Percentiles rank a stretch among this genome's conserved stretches.
These are phyloP conservation scores for Drosera capensis DNA, from an alignment of 148 eudicot genomes.

Conservation along the genomic window DNA sequence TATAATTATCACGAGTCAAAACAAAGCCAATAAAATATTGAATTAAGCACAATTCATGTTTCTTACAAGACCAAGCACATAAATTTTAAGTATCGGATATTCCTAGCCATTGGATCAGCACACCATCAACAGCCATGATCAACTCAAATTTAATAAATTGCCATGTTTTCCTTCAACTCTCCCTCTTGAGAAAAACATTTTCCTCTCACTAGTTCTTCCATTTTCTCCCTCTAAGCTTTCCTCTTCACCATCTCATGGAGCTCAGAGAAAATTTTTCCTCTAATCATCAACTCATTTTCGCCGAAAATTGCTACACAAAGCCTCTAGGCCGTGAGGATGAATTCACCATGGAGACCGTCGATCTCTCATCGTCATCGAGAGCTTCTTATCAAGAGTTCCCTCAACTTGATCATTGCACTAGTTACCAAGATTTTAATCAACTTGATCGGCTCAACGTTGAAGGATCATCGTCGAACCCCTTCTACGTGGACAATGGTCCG, in stretches of 20 bases:
- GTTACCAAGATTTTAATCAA: too few relatives aligned
- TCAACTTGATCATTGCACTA: conserved; percentile 35
- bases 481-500: conserved; percentile 14
- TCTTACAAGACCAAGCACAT: too few relatives aligned
- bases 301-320: conserved; percentile 12
- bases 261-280: conserved; percentile 17
- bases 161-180: conserved; percentile 1
- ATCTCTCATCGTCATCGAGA: conserved; percentile 11
- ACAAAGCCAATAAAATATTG: too few relatives aligned
- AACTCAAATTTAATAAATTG: conserved; percentile 7
- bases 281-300: conserved; percentile 6
- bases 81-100: conserved; percentile 1
- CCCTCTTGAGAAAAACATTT: conserved; percentile 11
- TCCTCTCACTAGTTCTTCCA: conserved; percentile 8
- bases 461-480: conserved; percentile 24
- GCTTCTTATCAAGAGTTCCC: conserved; percentile 27
- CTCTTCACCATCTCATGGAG: conserved; percentile 6
- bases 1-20: too few relatives aligned
- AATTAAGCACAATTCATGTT: too few relatives aligned
- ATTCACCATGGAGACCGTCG: conserved; percentile 16
- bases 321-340: conserved; percentile 10
- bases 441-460: conserved; percentile 14
- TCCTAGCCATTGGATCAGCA: conserved; percentile 13
- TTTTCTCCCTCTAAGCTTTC: conserved; percentile 5
- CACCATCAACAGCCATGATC: conserved; percentile 10